A percentile compares a stretch with the other conserved stretches of the same genome.
Conservation (phyloP, 768 basidiomycete species). For the Serendipita vermifera region DNA sequence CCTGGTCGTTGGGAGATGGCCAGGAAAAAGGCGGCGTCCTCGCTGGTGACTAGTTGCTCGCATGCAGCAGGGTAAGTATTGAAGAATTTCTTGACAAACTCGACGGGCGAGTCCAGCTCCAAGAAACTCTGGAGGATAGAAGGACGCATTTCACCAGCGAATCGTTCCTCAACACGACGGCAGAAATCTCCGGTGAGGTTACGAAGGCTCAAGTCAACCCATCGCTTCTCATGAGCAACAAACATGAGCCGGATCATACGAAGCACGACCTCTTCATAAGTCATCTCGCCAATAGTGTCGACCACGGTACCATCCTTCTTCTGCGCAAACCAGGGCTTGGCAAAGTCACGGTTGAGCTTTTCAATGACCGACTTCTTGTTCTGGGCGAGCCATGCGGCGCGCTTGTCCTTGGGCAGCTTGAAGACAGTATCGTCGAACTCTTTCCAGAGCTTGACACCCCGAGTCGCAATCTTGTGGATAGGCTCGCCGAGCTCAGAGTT, state of each 20-base stretch:
- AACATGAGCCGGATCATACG: constrained; percentile 93
- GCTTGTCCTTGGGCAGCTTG: constrained; percentile 92
- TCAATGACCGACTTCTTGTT: constrained; percentile 79
- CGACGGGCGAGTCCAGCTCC: constrained; percentile 65
- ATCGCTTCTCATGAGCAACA: constrained; percentile 77
- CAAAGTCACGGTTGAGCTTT: constrained; percentile 89
- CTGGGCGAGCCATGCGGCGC: constrained; percentile 72
- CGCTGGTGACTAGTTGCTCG: constrained; percentile 77
- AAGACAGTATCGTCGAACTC: constrained; percentile 97
- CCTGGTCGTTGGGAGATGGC: constrained; percentile 90
- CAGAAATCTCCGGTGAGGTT: constrained; percentile 97
- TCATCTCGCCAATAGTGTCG: constrained; percentile 88
- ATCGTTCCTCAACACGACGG: constrained; percentile 88
- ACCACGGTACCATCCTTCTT: constrained; percentile 84
- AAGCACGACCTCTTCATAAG: constrained; percentile 89
- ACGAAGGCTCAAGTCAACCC: constrained; percentile 84
- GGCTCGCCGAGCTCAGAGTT: constrained; percentile 97
- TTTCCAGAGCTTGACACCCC: constrained; percentile 96
- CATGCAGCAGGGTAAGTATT: constrained; percentile 67
- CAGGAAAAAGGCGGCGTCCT: constrained; percentile 92
- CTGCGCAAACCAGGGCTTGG: constrained; percentile 94
- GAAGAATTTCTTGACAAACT: constrained; percentile 76
- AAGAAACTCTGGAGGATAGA: constrained; percentile 77
- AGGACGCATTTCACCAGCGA: constrained; percentile 76
- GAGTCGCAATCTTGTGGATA: constrained; percentile 97